Evolutionary conservation across 2,329 filamentous ascomycete genomes (phyloP).

Genomic region (Colletotrichum agaves): DNA sequence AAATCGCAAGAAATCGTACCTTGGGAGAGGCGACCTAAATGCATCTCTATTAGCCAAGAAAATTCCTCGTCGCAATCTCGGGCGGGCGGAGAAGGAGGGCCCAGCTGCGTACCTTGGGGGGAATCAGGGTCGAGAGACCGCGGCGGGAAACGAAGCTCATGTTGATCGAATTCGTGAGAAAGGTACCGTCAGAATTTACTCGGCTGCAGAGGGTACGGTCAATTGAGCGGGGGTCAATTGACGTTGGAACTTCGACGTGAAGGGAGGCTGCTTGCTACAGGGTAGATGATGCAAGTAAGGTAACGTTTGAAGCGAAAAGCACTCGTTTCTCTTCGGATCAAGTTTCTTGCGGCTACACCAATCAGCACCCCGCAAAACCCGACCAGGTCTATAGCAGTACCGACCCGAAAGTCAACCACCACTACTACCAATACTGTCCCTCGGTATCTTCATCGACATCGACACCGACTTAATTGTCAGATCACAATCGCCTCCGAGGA

Average conservation of each 20-base stretch:
- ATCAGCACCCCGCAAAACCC: constrained; percentile 49
- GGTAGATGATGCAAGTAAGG: constrained; percentile 39
- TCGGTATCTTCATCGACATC: neutral
- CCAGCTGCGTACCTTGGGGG: constrained; percentile 84
- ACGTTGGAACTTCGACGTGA: constrained; percentile 32
- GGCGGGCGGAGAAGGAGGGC: constrained; percentile 34
- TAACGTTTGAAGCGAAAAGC: constrained; percentile 56
- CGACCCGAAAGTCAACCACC: constrained; percentile 40
- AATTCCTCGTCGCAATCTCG: neutral
- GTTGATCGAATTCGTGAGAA: constrained; percentile 56
- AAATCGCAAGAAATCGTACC: constrained; percentile 66
- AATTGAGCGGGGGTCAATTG: constrained; percentile 38
- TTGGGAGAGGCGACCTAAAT: constrained; percentile 81
- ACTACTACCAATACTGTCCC: constrained; percentile 29
- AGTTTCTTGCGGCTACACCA: constrained; percentile 55
- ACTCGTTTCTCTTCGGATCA: constrained; percentile 56
- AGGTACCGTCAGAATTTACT: constrained; percentile 40
- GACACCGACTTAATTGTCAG: neutral
- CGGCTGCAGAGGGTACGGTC: constrained; percentile 18
- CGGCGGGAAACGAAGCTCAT: constrained; percentile 95
- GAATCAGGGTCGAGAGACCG: constrained; percentile 97
- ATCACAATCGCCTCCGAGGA: constrained; percentile 23
- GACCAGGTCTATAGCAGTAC: constrained; percentile 33
- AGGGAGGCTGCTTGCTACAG: constrained; percentile 35
- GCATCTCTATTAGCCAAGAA: constrained; percentile 21